phyloP scores from a whole-genome alignment of 208 protist genomes.

The Leishmania major region DNA sequence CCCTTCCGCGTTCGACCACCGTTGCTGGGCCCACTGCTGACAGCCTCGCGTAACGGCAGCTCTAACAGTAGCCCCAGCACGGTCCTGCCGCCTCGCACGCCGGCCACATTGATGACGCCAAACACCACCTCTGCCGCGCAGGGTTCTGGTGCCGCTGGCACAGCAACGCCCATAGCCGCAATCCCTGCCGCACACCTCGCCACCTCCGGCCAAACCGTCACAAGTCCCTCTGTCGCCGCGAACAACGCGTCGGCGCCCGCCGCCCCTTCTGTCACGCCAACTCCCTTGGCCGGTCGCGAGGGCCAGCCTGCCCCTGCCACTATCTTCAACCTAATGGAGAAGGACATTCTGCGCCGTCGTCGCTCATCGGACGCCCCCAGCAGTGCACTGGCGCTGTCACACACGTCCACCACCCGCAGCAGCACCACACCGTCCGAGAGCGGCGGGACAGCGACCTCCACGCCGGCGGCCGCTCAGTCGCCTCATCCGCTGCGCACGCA shows the following conservation, averaged over 20 bases:
- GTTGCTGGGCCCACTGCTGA: slow-evolving; percentile 28
- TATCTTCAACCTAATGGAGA: slow-evolving; percentile 5
- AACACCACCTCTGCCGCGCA: neutral
- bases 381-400: neutral
- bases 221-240: neutral
- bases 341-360: slow-evolving; percentile 4
- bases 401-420: slow-evolving; percentile 8
- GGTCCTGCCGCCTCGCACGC: slow-evolving; percentile 9
- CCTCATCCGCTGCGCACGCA: slow-evolving; percentile 13
- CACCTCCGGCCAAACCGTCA: slow-evolving; percentile 11
- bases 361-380: neutral
- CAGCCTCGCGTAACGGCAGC: slow-evolving; percentile 15
- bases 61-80: slow-evolving; percentile 13
- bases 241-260: neutral
- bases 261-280: neutral
- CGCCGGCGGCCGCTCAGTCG: neutral
- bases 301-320: neutral
- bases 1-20: slow-evolving; percentile 15
- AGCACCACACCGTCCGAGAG: slow-evolving; percentile 19
- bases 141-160: neutral
- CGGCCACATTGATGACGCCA: slow-evolving; percentile 6
- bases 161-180: neutral
- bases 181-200: slow-evolving; percentile 16
- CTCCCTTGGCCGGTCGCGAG: neutral
- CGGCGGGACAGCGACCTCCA: neutral